phyloP scores from a whole-genome alignment of 2,329 filamentous ascomycete genomes.

The Venturia aucupariae region DNA sequence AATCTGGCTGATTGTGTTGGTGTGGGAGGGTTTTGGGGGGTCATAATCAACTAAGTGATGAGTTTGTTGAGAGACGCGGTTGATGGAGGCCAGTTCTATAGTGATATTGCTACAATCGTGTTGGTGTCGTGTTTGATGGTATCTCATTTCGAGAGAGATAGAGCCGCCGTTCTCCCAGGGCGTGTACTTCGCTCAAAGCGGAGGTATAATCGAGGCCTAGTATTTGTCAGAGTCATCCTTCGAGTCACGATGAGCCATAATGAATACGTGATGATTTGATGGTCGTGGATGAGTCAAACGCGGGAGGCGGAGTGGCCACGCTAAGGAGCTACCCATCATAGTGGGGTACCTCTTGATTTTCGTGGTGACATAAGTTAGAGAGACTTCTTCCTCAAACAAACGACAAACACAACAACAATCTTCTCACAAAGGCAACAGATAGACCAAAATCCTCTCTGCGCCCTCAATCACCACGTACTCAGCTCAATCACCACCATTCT shows the following conservation, averaged over 20 bases:
- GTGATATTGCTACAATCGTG: no score
- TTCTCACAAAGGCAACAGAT: neutral
- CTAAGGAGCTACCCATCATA: neutral
- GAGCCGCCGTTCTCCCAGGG: no score
- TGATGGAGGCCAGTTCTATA: neutral
- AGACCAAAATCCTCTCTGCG: neutral
- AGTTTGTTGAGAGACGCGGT: no score
- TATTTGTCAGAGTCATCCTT: neutral
- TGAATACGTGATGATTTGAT: neutral
- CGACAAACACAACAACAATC: neutral
- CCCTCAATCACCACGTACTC: neutral
- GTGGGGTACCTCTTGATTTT: neutral
- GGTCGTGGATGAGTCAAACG: neutral
- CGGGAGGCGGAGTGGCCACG: neutral
- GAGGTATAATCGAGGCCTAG: no score
- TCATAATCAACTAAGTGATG: neutral
- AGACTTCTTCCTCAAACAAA: neutral
- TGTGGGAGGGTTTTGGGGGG: neutral
- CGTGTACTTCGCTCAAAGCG: no score
- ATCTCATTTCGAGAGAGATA: no score
- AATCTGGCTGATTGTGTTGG: neutral
- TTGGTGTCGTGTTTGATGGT: no score
- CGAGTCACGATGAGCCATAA: constrained; percentile 1
- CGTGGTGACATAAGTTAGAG: neutral
- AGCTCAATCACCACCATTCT: neutral